Evolutionary conservation across 108 stramenopile genomes (phyloP).

Genomic region (Chaetoceros muelleri): DNA sequence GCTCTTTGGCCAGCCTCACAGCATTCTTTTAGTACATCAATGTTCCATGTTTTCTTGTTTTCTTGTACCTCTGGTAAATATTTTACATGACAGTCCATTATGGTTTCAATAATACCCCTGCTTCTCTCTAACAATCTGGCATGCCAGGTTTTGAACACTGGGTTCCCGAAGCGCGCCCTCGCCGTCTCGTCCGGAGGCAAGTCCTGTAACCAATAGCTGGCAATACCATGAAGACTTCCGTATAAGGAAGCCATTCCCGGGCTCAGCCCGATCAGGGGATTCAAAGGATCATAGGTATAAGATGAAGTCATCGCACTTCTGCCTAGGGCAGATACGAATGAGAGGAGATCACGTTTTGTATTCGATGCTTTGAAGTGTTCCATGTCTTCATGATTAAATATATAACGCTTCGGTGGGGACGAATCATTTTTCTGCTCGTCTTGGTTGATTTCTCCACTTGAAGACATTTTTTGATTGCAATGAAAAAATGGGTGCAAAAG

Average conservation of each 20-base stretch:
- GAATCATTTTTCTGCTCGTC: no score
- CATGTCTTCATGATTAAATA: constrained; percentile 74
- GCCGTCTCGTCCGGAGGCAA: constrained; percentile 43
- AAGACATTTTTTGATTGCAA: no score
- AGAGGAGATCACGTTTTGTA: constrained; percentile 46
- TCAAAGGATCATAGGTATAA: constrained; percentile 15
- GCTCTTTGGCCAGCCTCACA: constrained; percentile 44
- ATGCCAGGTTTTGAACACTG: constrained; percentile 70
- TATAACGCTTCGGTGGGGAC: constrained; percentile 44
- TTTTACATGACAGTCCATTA: constrained; percentile 33
- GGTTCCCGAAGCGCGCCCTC: constrained; percentile 69
- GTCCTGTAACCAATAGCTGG: constrained; percentile 51
- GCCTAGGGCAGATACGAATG: constrained; percentile 63
- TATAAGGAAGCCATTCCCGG: constrained; percentile 73
- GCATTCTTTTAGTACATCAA: constrained; percentile 25
- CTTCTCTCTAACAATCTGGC: constrained; percentile 45
- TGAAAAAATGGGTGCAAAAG: no score
- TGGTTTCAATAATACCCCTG: constrained; percentile 35
- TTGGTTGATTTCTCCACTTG: no score
- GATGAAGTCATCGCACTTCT: constrained; percentile 36
- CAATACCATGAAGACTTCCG: constrained; percentile 50
- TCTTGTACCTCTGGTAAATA: constrained; percentile 3
- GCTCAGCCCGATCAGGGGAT: constrained; percentile 40
- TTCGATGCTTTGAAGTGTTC: constrained; percentile 45
- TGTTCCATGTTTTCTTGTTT: constrained; percentile 8